Evolutionary conservation across 345 rosid genomes (phyloP).

Genomic region (Salix exigua): DNA sequence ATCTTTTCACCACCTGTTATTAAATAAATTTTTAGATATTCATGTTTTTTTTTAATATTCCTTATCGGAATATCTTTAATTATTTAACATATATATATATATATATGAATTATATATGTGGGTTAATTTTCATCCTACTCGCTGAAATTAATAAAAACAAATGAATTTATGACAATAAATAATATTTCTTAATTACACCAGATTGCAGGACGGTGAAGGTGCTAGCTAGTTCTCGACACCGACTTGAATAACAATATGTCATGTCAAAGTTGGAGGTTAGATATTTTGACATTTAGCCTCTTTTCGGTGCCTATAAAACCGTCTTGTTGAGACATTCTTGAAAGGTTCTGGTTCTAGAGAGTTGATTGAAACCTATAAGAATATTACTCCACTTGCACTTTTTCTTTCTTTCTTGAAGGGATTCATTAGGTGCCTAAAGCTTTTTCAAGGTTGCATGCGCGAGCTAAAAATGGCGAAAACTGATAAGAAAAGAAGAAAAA

Average conservation of each 20-base stretch:
- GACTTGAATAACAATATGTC: background rate
- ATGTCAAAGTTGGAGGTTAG: background rate
- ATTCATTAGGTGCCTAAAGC: background rate
- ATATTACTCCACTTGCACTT: background rate
- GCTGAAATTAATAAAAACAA: background rate
- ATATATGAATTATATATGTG: too few relatives aligned
- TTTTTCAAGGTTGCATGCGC: background rate
- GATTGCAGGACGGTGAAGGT: background rate
- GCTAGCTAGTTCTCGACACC: background rate
- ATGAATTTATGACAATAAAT: background rate
- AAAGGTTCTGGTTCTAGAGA: background rate
- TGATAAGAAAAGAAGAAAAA: background rate
- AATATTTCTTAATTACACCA: background rate
- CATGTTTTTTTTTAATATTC: too few relatives aligned
- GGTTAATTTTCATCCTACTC: too few relatives aligned
- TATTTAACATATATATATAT: too few relatives aligned
- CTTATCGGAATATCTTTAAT: too few relatives aligned
- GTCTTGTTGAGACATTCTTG: background rate
- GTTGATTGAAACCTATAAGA: background rate
- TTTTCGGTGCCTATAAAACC: background rate
- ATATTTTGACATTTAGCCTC: background rate
- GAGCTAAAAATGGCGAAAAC: slow-evolving; percentile 21
- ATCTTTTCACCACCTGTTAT: background rate
- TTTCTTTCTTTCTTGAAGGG: background rate
- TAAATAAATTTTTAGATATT: too few relatives aligned